These are phyloP conservation scores for Sambucus nigra DNA, from an alignment of 129 eudicot genomes.

Conservation along the genomic window DNA sequence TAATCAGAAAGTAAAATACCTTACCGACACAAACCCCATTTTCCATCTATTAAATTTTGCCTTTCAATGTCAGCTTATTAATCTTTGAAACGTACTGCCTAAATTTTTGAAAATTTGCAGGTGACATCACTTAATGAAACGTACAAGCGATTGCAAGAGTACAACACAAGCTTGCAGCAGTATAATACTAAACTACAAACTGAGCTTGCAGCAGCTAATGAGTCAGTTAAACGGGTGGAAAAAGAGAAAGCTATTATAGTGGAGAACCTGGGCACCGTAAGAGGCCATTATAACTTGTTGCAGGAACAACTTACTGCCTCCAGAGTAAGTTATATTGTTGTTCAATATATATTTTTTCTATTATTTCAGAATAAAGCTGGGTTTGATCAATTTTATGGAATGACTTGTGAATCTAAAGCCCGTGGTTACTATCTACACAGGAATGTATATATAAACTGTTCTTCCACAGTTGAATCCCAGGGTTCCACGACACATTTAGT, in stretches of 20 bases:
- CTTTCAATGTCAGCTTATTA: background rate
- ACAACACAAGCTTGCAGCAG: conserved; percentile 53
- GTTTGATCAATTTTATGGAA: no score
- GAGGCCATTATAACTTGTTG: conserved; percentile 43
- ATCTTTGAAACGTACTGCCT: conserved; percentile 2
- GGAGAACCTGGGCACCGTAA: conserved; percentile 38
- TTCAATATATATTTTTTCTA: background rate
- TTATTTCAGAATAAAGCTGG: no score
- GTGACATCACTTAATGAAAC: conserved; percentile 31
- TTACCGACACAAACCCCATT: no score
- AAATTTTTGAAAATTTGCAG: conserved; percentile 17
- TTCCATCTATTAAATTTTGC: background rate
- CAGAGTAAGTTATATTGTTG: conserved; percentile 21
- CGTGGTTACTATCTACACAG: no score
- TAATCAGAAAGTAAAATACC: conserved; percentile 35
- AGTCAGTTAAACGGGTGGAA: conserved; percentile 43
- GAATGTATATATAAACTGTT: no score
- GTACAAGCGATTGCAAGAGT: conserved; percentile 53
- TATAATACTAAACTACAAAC: conserved; percentile 52
- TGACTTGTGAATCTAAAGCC: no score
- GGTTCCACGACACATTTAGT: no score
- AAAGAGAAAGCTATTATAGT: conserved; percentile 44
- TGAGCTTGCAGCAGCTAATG: conserved; percentile 41
- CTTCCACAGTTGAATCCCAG: no score
- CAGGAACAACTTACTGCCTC: conserved; percentile 46